Conservation (phyloP, 2,329 filamentous ascomycete species). For the Beauveria bassiana region DNA sequence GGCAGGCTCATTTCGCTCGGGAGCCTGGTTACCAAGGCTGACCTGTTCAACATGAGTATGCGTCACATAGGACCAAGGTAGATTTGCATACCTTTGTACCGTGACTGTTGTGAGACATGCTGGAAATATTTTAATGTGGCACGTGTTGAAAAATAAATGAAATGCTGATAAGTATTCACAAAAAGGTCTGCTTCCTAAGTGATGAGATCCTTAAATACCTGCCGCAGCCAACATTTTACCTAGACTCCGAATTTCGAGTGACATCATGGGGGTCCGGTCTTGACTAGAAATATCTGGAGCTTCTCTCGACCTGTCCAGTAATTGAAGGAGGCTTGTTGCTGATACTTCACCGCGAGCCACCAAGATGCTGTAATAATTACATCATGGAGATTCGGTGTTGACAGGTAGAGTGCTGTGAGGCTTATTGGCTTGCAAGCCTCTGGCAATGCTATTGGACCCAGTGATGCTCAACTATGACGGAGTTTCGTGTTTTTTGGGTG, state of each 20-base stretch:
- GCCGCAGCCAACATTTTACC: too few relatives aligned
- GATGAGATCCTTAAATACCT: neutral
- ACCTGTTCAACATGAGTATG: constrained; percentile 28
- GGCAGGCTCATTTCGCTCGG: constrained; percentile 49
- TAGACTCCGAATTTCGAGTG: neutral
- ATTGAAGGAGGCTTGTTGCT: neutral
- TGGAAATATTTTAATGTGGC: neutral
- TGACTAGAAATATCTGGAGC: neutral
- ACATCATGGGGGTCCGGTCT: neutral
- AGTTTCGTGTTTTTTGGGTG: neutral
- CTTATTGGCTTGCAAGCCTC: neutral
- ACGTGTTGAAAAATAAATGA: neutral
- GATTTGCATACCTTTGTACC: neutral
- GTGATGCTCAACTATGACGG: neutral
- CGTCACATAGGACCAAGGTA: neutral
- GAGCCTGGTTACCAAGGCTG: constrained; percentile 37
- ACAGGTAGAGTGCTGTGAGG: neutral
- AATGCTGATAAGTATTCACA: neutral
- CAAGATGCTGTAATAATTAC: constrained; percentile 1
- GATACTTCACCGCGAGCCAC: neutral
- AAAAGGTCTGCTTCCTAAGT: neutral
- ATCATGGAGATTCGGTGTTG: constrained; percentile 1
- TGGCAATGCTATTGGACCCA: neutral
- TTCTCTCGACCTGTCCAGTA: neutral
- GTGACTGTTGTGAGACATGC: neutral